These are phyloP conservation scores for Chloranthus sessilifolius DNA, from an alignment of 164 flowering plant genomes.

Conservation along the genomic window DNA sequence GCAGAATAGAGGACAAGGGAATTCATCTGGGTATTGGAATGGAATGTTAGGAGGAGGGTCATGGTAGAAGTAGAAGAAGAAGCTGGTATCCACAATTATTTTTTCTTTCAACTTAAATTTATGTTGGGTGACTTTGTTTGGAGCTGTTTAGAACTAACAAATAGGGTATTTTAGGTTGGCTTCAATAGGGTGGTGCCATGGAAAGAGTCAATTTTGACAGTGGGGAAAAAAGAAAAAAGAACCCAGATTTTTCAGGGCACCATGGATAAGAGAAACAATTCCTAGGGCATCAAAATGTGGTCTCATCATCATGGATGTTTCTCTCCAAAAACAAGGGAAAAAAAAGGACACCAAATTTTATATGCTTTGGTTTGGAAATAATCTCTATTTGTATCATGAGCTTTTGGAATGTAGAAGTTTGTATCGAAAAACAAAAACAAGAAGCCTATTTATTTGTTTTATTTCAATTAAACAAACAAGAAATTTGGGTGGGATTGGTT, in stretches of 20 bases:
- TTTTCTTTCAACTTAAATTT: conserved; percentile 8
- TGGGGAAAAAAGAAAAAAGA: conserved; percentile 6
- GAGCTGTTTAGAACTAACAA: conserved; percentile 23
- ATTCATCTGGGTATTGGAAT: conserved; percentile 78
- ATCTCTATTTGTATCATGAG: conserved; percentile 5
- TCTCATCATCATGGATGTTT: conserved; percentile 7
- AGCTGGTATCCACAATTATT: no score
- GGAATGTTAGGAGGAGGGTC: conserved; percentile 85
- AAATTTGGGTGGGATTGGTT: no score
- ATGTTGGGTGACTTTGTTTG: conserved; percentile 19
- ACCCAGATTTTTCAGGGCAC: conserved; percentile 15
- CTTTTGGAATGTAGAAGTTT: conserved; percentile 13
- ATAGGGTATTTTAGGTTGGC: conserved; percentile 31
- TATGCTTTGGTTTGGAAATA: conserved; percentile 14
- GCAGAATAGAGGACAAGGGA: conserved; percentile 44
- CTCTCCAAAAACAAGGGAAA: background rate
- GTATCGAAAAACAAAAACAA: conserved; percentile 15
- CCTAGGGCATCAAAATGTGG: conserved; percentile 11
- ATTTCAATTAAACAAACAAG: no score
- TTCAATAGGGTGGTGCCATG: conserved; percentile 27
- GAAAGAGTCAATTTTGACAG: conserved; percentile 3
- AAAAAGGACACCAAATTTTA: conserved; percentile 4
- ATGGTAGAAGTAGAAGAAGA: conserved; percentile 37
- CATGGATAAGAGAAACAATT: conserved; percentile 6
- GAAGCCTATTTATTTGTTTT: conserved; percentile 10